Evolutionary conservation across 176 grass and related monocot species (phyloP).

Genomic region (Hsuehochloa calcarea): DNA sequence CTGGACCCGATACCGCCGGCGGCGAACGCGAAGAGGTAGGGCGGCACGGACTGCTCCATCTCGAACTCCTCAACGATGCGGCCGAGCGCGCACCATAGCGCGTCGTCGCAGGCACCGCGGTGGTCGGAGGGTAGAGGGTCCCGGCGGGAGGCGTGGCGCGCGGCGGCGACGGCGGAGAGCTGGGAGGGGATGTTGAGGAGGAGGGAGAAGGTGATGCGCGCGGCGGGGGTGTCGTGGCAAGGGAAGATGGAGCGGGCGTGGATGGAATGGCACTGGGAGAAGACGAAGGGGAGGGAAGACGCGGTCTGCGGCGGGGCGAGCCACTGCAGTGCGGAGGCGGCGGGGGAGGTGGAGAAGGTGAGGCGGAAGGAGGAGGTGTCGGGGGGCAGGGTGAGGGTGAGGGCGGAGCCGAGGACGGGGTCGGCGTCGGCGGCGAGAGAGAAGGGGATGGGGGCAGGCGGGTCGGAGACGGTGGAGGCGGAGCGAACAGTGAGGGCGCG

Average conservation of each 20-base stretch:
- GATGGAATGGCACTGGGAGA: conserved; percentile 93
- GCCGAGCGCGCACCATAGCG: conserved; percentile 59
- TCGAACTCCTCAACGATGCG: conserved; percentile 83
- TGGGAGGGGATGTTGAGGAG: conserved; percentile 67
- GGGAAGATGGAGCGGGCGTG: conserved; percentile 94
- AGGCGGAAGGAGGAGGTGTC: conserved; percentile 48
- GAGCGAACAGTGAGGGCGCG: conserved; percentile 51
- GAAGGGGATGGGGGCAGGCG: conserved; percentile 43
- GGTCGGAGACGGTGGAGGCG: conserved; percentile 38
- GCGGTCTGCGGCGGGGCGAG: conserved; percentile 56
- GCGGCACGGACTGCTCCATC: conserved; percentile 88
- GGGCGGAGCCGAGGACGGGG: conserved; percentile 64
- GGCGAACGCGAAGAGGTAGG: conserved; percentile 94
- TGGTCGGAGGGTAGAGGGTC: conserved; percentile 57
- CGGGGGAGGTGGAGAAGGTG: conserved; percentile 58
- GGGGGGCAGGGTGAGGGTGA: conserved; percentile 56
- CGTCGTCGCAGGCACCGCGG: conserved; percentile 51
- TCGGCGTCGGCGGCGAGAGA: conserved; percentile 43
- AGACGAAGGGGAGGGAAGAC: conserved; percentile 58
- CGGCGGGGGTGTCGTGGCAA: conserved; percentile 79
- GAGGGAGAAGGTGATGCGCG: conserved; percentile 64
- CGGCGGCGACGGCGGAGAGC: conserved; percentile 81
- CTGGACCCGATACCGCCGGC: conserved; percentile 64
- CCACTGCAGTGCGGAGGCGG: conserved; percentile 64
- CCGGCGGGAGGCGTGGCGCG: conserved; percentile 55